A percentile compares a stretch with the other conserved stretches of the same genome.
Conservation (phyloP, 805 yeast genomes). For the Kregervanrija pseudodelftensis region DNA sequence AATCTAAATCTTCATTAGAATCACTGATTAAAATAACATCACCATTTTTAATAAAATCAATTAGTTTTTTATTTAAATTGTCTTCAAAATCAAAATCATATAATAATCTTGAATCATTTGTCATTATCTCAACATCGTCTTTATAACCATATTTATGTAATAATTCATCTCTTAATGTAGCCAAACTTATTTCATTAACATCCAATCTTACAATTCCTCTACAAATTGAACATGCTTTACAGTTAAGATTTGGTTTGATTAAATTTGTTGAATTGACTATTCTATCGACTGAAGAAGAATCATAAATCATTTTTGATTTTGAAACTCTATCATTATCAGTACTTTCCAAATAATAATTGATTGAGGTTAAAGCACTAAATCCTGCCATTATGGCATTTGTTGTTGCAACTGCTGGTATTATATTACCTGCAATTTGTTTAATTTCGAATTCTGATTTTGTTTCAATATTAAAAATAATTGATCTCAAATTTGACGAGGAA, state of each 20-base stretch:
- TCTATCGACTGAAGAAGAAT: slow-evolving; percentile 48
- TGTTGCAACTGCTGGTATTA: slow-evolving; percentile 97
- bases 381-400: slow-evolving; percentile 96
- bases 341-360: slow-evolving; percentile 36
- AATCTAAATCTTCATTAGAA: slow-evolving; percentile 62
- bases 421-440: slow-evolving; percentile 95
- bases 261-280: slow-evolving; percentile 60
- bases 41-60: slow-evolving; percentile 48
- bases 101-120: slow-evolving; percentile 43
- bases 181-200: slow-evolving; percentile 30
- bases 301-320: slow-evolving; percentile 41
- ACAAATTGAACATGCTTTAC: slow-evolving; percentile 58
- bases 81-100: slow-evolving; percentile 90
- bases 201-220: slow-evolving; percentile 42
- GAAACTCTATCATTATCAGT: slow-evolving; percentile 21
- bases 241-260: slow-evolving; percentile 57
- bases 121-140: slow-evolving; percentile 50
- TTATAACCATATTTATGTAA: slow-evolving; percentile 45
- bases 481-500: slow-evolving; percentile 76
- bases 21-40: slow-evolving; percentile 66
- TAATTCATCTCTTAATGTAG: slow-evolving; percentile 45
- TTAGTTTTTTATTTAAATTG: slow-evolving; percentile 43
- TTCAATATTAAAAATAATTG: slow-evolving; percentile 62
- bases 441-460: slow-evolving; percentile 73
- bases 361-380: slow-evolving; percentile 66